Evolutionary conservation across 208 protist species (phyloP), one percentile per base, ranked within the genome.

Genomic region (Trypanosoma brucei): DNA sequence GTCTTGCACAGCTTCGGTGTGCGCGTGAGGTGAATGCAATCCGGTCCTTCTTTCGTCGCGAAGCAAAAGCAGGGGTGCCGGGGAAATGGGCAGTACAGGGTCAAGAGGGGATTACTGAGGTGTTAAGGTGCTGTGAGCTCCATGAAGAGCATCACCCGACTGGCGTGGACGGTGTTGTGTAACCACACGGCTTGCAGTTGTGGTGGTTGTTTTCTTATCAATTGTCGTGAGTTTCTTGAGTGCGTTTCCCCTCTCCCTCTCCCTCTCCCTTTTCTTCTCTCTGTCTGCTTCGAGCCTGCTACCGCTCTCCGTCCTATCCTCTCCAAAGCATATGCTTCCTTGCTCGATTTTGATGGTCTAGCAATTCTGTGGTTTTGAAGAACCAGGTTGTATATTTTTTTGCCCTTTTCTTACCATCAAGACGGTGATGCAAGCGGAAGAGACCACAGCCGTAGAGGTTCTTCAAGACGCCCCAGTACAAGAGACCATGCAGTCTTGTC

Each of bases 401-500:
- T 54, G 14, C 0, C 40, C 13, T 33, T 39, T 61, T 11, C 37
- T 40, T 42, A 31, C 22, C 42, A 5, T 7, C 22, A 45, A 45
- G 49, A 39, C 42, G 38, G 9, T 13, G 48, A 55, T 65, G 52
- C 3, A 34, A 31, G 38, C 35, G 30, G 65, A 59, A 36, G 48
- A 60, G 40, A 11, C 7, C 7, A 30, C n/a, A 37, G 55, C 49
- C 22, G 62, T 57, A 37, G 34, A 14, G 42, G 54, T 34, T 3
- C 9, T 38, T 9, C 48, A 22, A 0, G 11, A 55, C 30, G 53
- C 68, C 6, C 31, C 50, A 31, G 31, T 54, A 0, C 60, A 73
- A 14, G 88, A 92, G 72, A 83, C 76, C 34, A 77, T 87, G 67
- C 66, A 84, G 40, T 92, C 88, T 1, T 74, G 73, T 36, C 68